Percentiles rank a stretch among this genome's conserved stretches.
phyloP scores from a whole-genome alignment of 352 stramenopile genomes.

The Globisporangium sylvaticum region DNA sequence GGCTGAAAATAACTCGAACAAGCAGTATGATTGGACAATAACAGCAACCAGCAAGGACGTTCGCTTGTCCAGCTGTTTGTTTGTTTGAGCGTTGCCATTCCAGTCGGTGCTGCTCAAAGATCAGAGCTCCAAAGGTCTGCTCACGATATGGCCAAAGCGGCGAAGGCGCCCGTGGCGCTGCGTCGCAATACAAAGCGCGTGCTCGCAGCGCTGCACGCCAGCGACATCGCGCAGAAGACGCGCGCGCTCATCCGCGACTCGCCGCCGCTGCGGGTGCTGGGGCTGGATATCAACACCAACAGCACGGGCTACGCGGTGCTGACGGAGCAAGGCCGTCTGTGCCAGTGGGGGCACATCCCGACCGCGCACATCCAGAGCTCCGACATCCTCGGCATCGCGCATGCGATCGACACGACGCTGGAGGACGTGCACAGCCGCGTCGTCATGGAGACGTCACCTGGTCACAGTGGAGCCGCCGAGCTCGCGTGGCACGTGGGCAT shows the following conservation, averaged over 20 bases:
- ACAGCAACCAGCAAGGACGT: too few species aligned
- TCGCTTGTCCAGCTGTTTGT: too few species aligned
- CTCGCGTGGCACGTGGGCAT: constrained; percentile 66
- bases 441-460: background rate
- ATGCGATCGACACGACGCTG: constrained; percentile 43
- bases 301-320: constrained; percentile 76
- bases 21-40: too few species aligned
- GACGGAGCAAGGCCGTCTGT: constrained; percentile 44
- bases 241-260: constrained; percentile 26
- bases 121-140: background rate
- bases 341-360: constrained; percentile 53
- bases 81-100: too few species aligned
- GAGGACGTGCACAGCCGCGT: constrained; percentile 24
- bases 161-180: constrained; percentile 12
- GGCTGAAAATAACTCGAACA: too few species aligned
- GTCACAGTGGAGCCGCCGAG: constrained; percentile 2
- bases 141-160: background rate
- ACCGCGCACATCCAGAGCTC: constrained; percentile 59
- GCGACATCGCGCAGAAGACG: constrained; percentile 19
- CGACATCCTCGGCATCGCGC: constrained; percentile 62
- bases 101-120: too few species aligned
- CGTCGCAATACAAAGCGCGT: constrained; percentile 50
- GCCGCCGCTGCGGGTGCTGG: constrained; percentile 53
- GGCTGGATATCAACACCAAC: constrained; percentile 83
- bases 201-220: constrained; percentile 42